Evolutionary conservation across 2,329 filamentous ascomycete species (phyloP), one percentile per base, ranked within the genome.

Genomic region (Trichoderma arundinaceum): DNA sequence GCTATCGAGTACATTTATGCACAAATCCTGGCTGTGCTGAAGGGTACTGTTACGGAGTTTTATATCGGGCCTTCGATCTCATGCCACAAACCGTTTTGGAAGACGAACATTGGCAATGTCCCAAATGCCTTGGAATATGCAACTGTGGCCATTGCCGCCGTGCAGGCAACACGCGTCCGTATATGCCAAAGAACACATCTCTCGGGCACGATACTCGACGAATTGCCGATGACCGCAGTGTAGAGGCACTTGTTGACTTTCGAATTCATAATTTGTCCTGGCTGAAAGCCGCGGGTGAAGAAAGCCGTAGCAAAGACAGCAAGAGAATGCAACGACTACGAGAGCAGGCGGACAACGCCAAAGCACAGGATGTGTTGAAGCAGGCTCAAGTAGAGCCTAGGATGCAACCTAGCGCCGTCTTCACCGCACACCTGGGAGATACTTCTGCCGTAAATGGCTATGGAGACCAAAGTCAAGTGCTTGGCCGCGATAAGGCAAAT

Each of bases 201-300:
- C 85, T 98, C 2, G 95, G 95, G 0, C 93, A 97, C 72, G 93
- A 98, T 71, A 99, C 95, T 0, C 91, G 88, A 62, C 90, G 91
- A 39, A 89, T 98, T 56, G 94, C 95, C 2, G 95, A 99, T 77
- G 90, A 92, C 59, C 88, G 95, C 67, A 97, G 94, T 72, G 88
- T 97, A 6, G 94, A 98, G 76, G 90, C 88, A 28, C 84, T 98
- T 22, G 92, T 98, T 8, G 93, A 98, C 74, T 97, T 97, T 77
- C 88, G 91, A 32, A 83, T 92, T 46, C 94, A 96, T 61, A 99
- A 99, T 75, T 81, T 96, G 32, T 86, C 85, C 48, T 97, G 93
- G 92, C 80, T 98, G 54, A 86, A 86, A 73, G 84, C 81, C 10
- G 77, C 80, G 15, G 86, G 85, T 13, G 86, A 88, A 65, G 84